Evolutionary conservation across 441 rosid genomes (phyloP).

Genomic region (Geranium incanum): DNA sequence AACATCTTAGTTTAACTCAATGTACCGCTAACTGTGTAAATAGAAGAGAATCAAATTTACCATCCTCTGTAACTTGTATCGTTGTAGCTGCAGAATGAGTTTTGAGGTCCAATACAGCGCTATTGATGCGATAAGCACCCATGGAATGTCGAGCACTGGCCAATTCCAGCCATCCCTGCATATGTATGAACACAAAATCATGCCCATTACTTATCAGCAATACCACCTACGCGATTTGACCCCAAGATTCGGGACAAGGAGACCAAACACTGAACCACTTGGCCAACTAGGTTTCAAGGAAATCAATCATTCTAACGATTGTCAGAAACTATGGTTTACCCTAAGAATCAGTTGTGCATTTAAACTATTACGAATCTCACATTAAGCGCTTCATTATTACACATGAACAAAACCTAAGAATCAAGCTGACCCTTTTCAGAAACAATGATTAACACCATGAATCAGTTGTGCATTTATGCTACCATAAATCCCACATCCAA

Average conservation of each 20-base stretch:
- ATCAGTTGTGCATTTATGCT: background rate
- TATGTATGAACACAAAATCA: background rate
- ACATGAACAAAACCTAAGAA: background rate
- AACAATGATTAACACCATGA: background rate
- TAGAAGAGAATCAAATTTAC: constrained; percentile 21
- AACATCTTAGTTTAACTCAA: background rate
- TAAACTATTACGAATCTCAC: too few relatives aligned
- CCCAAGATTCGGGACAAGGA: background rate
- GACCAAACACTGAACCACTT: background rate
- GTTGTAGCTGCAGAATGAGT: constrained; percentile 66
- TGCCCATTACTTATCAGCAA: background rate
- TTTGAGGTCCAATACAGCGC: constrained; percentile 66
- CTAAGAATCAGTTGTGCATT: too few relatives aligned
- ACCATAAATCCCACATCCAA: background rate
- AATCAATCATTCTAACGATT: background rate
- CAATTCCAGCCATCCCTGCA: constrained; percentile 87
- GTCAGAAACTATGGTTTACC: background rate
- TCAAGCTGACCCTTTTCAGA: constrained; percentile 2
- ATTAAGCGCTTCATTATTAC: too few relatives aligned
- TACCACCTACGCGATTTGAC: background rate
- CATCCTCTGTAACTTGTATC: constrained; percentile 39
- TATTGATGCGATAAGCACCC: constrained; percentile 73
- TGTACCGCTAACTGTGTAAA: background rate
- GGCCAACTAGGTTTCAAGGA: background rate
- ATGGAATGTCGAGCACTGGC: constrained; percentile 87